Evolutionary conservation across 2,329 filamentous ascomycete species (phyloP).

Genomic region (Diaporthe citri): DNA sequence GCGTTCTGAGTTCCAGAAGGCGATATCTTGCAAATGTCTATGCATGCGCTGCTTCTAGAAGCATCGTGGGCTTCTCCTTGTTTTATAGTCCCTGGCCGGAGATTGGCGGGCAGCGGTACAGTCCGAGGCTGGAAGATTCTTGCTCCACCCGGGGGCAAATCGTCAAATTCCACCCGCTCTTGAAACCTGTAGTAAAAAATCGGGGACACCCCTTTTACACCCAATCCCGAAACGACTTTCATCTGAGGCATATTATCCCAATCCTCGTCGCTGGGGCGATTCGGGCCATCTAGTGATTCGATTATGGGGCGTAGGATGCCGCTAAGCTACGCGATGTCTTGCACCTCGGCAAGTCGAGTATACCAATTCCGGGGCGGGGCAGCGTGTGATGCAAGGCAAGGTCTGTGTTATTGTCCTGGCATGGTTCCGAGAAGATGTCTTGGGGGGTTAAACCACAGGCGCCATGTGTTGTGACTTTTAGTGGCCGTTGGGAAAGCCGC

Average conservation of each 20-base stretch:
- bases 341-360: slow-evolving; percentile 1
- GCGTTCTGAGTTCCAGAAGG: neutral
- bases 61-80: neutral
- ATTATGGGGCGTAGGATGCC: slow-evolving; percentile 19
- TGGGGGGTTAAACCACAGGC: neutral
- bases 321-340: slow-evolving; percentile 11
- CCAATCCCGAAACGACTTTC: slow-evolving; percentile 9
- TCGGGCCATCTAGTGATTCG: slow-evolving; percentile 2
- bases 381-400: neutral
- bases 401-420: neutral
- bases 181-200: slow-evolving; percentile 19
- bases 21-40: neutral
- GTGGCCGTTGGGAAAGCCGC: neutral
- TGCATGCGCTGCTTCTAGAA: neutral
- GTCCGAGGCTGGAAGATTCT: slow-evolving; percentile 11
- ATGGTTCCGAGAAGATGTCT: neutral
- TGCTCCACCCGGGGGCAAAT: slow-evolving; percentile 15
- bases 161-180: slow-evolving; percentile 7
- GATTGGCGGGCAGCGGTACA: neutral
- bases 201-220: neutral
- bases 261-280: slow-evolving; percentile 5
- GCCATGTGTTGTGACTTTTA: neutral
- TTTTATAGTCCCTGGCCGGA: neutral
- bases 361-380: neutral
- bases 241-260: slow-evolving; percentile 12